Evolutionary conservation across 805 yeast genomes (phyloP), one percentile per base, ranked within the genome.

Genomic region (Pichia ethanolica): DNA sequence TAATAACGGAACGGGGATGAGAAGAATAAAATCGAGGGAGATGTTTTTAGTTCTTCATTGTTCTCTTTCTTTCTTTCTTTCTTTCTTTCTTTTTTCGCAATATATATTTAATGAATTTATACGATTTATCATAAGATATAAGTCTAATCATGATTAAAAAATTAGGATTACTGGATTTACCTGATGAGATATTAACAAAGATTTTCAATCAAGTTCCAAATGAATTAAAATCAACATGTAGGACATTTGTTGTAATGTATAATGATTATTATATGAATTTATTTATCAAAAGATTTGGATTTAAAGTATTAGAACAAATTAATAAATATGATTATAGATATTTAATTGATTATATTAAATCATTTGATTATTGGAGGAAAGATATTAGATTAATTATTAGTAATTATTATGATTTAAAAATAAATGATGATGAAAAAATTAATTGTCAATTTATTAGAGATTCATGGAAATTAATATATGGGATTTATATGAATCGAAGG

Each of bases 391-490:
- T 51, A 32, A 59, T 68, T 14, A 51, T 66, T 3, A 45, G 62
- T 9, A 48, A 50, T 10, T 53, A 59, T 38, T 56, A 59, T 39
- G 40, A 58, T 9, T 50, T 66, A 26, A n/a, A n/a, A 25, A 9
- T 3, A 5, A 61, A 12, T 14, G 26, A 26, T 12, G 43, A 47
- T 5, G 58, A 59, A n/a, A 53, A 53, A 11, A 49, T 61, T 6
- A 53, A 59, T 36, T 63, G 64, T 47, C 52, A 60, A 48, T 76
- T 59, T 52, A 59, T 77, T 12, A 68, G 67, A 48, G 83, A 78
- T 60, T 75, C 81, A 0, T 82, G 85, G 84, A 69, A 66, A 53
- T 64, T 80, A 32, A 67, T 79, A 1, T 77, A 75, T 52, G 71
- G 78, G 0, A 63, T 82, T 7, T 62, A 78, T 49, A 71, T 70